Evolutionary conservation across 208 protist genomes (phyloP).

Genomic region (Wallacemonas rigidus): DNA sequence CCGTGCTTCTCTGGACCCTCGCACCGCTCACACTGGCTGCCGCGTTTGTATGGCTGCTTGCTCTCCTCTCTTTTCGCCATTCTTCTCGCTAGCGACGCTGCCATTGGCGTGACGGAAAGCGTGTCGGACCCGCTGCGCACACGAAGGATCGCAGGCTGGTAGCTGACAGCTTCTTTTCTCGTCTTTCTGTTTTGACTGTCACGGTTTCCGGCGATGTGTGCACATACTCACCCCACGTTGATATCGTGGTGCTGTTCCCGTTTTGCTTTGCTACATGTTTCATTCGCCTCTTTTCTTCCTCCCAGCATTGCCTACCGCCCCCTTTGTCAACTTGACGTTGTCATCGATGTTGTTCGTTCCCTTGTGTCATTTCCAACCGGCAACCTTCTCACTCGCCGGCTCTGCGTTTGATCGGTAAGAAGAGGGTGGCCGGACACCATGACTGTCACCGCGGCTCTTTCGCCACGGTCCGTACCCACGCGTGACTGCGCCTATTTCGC

Average conservation of each 20-base stretch:
- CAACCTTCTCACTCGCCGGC: no score
- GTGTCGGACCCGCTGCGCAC: no score
- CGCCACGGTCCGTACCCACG: no score
- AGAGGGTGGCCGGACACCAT: no score
- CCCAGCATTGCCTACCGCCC: no score
- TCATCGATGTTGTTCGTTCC: no score
- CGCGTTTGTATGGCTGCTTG: constrained; percentile 35
- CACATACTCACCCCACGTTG: neutral
- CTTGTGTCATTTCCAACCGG: no score
- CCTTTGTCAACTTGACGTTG: no score
- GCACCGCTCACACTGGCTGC: constrained; percentile 32
- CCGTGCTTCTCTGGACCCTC: constrained; percentile 62
- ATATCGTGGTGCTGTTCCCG: neutral
- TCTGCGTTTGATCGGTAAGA: no score
- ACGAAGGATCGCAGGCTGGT: no score
- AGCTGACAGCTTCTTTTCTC: neutral
- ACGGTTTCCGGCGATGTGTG: neutral
- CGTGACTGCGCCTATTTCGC: no score
- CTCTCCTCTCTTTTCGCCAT: constrained; percentile 1
- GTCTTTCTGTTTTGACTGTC: constrained; percentile 8
- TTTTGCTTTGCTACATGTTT: neutral
- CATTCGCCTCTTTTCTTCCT: neutral
- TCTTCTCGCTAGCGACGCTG: constrained; percentile 22
- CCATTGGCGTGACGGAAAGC: neutral
- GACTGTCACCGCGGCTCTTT: no score